Conservation (phyloP, 2,329 filamentous ascomycete species). For the Dothidotthia symphoricarpi region DNA sequence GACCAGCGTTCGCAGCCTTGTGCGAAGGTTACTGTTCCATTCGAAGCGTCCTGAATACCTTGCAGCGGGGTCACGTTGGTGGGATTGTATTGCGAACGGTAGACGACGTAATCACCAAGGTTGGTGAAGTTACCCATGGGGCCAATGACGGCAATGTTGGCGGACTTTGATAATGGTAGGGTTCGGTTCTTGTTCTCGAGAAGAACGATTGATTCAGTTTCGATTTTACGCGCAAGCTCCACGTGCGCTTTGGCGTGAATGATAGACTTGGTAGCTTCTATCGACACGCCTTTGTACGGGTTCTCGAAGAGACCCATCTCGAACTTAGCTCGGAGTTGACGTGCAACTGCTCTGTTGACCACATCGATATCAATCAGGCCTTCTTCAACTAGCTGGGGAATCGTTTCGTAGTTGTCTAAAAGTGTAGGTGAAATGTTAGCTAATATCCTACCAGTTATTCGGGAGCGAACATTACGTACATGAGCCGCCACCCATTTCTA, state of each 20-base stretch:
- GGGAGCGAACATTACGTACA: conserved; percentile 43
- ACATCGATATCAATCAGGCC: conserved; percentile 59
- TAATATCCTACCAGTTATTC: too few relatives aligned
- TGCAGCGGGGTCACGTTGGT: conserved; percentile 68
- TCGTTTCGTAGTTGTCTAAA: conserved; percentile 58
- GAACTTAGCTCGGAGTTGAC: conserved; percentile 68
- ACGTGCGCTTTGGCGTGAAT: conserved; percentile 63
- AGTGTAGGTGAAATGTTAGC: too few relatives aligned
- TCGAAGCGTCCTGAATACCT: conserved; percentile 60
- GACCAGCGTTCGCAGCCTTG: conserved; percentile 74
- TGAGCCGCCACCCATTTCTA: conserved; percentile 75
- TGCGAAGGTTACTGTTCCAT: conserved; percentile 63
- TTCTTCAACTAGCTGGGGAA: conserved; percentile 62
- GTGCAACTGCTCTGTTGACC: conserved; percentile 65
- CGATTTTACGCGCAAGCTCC: conserved; percentile 62
- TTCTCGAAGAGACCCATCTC: conserved; percentile 68
- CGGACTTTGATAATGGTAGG: conserved; percentile 64
- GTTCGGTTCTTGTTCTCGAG: conserved; percentile 68
- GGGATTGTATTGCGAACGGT: conserved; percentile 55
- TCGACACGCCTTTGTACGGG: conserved; percentile 60
- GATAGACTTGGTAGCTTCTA: conserved; percentile 55
- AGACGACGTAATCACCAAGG: conserved; percentile 74
- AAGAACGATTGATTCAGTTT: conserved; percentile 68
- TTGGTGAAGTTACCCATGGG: conserved; percentile 61
- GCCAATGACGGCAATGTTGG: conserved; percentile 70